Conservation (phyloP, 257 asterid species). For the Dorcoceras hygrometricum region DNA sequence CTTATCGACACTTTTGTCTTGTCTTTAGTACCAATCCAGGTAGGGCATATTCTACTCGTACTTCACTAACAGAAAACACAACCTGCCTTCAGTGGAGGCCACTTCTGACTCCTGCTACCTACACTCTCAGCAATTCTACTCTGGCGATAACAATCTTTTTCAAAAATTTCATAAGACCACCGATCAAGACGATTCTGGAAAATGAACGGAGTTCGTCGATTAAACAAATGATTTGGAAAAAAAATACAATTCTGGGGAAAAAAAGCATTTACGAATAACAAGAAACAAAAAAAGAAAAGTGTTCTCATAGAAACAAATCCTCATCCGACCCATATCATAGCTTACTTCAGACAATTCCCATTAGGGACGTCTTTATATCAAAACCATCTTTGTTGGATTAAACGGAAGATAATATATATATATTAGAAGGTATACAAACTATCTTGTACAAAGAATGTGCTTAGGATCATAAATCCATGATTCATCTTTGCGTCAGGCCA, state of each 20-base stretch:
- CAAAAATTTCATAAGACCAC: no score
- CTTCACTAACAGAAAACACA: not conserved
- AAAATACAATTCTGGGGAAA: no score
- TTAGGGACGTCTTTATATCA: not conserved
- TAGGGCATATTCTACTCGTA: not conserved
- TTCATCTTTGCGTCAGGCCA: constrained; percentile 19
- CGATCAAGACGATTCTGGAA: no score
- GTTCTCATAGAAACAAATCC: no score
- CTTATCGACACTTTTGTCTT: not conserved
- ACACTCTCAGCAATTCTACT: not conserved
- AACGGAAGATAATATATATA: not conserved
- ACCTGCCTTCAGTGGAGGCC: not conserved
- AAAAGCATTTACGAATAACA: no score
- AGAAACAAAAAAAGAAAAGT: no score
- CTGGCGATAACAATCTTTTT: not conserved
- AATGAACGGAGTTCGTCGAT: no score
- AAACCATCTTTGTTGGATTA: no score
- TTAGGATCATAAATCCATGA: constrained; percentile 23
- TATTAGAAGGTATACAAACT: not conserved
- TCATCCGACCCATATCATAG: not conserved
- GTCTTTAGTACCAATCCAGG: not conserved
- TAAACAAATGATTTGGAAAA: no score
- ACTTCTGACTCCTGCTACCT: not conserved
- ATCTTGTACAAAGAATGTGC: constrained; percentile 36
- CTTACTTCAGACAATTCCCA: not conserved